Percentiles rank a stretch among this genome's conserved stretches.
These are phyloP conservation scores for Penicillium simplicissimum DNA, from an alignment of 495 filamentous ascomycete species.

Conservation along the genomic window DNA sequence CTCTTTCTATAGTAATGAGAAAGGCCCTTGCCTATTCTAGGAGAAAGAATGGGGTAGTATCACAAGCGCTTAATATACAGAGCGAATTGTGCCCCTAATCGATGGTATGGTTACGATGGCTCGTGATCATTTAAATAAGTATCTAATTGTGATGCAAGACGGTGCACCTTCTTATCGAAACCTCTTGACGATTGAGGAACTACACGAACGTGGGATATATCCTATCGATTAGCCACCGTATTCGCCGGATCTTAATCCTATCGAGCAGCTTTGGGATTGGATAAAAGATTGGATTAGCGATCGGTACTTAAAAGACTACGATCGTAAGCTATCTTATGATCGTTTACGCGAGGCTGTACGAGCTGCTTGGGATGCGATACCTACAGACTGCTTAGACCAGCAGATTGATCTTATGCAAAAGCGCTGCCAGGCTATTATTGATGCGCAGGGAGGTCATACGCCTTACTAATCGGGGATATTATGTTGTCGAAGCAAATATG, in stretches of 20 bases:
- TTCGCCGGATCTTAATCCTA: conserved; percentile 23
- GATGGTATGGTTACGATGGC: not conserved
- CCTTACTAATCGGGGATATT: too few species aligned
- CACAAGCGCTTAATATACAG: not conserved
- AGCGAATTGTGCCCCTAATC: not conserved
- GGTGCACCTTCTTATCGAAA: not conserved
- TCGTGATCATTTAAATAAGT: not conserved
- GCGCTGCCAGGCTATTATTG: conserved; percentile 13
- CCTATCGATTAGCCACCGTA: conserved; percentile 17
- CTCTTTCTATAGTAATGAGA: conserved; percentile 1
- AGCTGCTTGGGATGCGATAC: not conserved
- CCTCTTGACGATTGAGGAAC: not conserved
- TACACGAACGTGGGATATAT: conserved; percentile 1
- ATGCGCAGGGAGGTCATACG: conserved; percentile 10
- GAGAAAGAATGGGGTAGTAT: not conserved
- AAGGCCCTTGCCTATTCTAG: conserved; percentile 3
- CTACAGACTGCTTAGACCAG: conserved; percentile 1
- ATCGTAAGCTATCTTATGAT: not conserved
- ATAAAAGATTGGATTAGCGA: not conserved
- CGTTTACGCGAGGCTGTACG: not conserved
- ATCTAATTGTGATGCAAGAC: conserved; percentile 12
- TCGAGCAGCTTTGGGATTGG: conserved; percentile 12
- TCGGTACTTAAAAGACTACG: not conserved
- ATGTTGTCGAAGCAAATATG: too few species aligned
- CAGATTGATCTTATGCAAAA: conserved; percentile 15